Percentiles rank a stretch among this genome's conserved stretches.
These are phyloP conservation scores for Albugo candida DNA, from an alignment of 352 stramenopile genomes.

Conservation along the genomic window DNA sequence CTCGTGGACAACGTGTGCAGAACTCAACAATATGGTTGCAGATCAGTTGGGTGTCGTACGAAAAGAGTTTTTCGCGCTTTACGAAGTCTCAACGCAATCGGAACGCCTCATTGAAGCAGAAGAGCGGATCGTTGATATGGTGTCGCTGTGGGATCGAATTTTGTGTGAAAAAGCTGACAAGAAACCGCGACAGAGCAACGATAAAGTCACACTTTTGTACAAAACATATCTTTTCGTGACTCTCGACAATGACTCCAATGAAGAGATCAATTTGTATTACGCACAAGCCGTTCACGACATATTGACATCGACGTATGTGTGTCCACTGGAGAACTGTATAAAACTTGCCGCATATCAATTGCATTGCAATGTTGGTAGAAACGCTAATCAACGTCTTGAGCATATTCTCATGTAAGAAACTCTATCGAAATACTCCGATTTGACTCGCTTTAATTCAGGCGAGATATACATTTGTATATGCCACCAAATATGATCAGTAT, in stretches of 20 bases:
- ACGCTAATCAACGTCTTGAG: slow-evolving; percentile 5
- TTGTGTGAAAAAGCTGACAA: slow-evolving; percentile 22
- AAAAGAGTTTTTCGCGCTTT: slow-evolving; percentile 28
- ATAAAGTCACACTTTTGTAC: slow-evolving; percentile 18
- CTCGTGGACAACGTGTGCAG: slow-evolving; percentile 38
- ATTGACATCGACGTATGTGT: slow-evolving; percentile 25
- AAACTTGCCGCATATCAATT: slow-evolving; percentile 45
- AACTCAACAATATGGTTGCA: slow-evolving; percentile 18
- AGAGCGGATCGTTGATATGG: slow-evolving; percentile 50
- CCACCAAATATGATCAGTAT: slow-evolving; percentile 18
- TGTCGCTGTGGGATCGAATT: slow-evolving; percentile 53
- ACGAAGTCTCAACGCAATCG: slow-evolving; percentile 23
- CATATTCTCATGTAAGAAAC: neutral
- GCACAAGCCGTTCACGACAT: slow-evolving; percentile 59
- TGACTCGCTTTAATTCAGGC: no score
- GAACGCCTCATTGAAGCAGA: slow-evolving; percentile 34
- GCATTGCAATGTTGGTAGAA: slow-evolving; percentile 19
- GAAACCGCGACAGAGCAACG: slow-evolving; percentile 13
- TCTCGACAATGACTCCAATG: slow-evolving; percentile 29
- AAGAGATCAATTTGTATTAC: slow-evolving; percentile 41
- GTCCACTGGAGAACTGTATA: slow-evolving; percentile 28
- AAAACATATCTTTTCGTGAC: slow-evolving; percentile 62
- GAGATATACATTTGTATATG: slow-evolving; percentile 9
- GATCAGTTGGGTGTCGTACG: slow-evolving; percentile 23
- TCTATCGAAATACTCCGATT: neutral